These are phyloP conservation scores for Pseudogymnoascus sp. DNA, from an alignment of 2,329 filamentous ascomycete species.

Conservation along the genomic window DNA sequence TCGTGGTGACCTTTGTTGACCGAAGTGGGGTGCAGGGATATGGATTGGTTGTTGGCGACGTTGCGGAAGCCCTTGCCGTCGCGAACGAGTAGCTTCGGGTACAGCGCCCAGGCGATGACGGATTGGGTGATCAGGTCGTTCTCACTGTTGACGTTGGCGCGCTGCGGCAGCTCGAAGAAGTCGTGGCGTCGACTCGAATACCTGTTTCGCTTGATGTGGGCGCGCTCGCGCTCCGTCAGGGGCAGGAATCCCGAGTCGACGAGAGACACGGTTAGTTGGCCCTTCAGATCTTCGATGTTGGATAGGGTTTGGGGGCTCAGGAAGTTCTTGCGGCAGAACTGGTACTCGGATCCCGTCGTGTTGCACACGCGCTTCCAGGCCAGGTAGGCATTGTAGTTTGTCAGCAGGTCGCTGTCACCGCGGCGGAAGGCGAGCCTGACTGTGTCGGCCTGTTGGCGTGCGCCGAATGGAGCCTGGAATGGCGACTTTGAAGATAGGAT, in stretches of 20 bases:
- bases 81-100: constrained; percentile 79
- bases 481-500: constrained; percentile 92
- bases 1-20: constrained; percentile 69
- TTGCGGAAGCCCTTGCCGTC: constrained; percentile 86
- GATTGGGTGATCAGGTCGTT: constrained; percentile 74
- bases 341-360: constrained; percentile 62
- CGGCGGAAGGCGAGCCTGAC: constrained; percentile 71
- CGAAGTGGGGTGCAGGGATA: constrained; percentile 78
- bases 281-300: constrained; percentile 93
- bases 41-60: constrained; percentile 83
- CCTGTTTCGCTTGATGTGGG: constrained; percentile 39
- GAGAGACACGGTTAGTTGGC: constrained; percentile 76
- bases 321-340: constrained; percentile 93
- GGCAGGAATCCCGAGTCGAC: constrained; percentile 77
- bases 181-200: constrained; percentile 54
- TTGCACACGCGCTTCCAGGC: constrained; percentile 80
- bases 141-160: constrained; percentile 65
- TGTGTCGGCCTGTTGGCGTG: constrained; percentile 71
- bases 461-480: constrained; percentile 79
- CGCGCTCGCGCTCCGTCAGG: constrained; percentile 64
- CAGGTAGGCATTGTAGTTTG: constrained; percentile 86
- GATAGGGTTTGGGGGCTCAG: constrained; percentile 78
- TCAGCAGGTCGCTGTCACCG: constrained; percentile 85
- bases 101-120: constrained; percentile 89
- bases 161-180: constrained; percentile 75